Percentiles rank a stretch among this genome's conserved stretches.
Conservation (phyloP, 1,284 basidiomycete species). For the Cutaneotrichosporon spelunceum region DNA sequence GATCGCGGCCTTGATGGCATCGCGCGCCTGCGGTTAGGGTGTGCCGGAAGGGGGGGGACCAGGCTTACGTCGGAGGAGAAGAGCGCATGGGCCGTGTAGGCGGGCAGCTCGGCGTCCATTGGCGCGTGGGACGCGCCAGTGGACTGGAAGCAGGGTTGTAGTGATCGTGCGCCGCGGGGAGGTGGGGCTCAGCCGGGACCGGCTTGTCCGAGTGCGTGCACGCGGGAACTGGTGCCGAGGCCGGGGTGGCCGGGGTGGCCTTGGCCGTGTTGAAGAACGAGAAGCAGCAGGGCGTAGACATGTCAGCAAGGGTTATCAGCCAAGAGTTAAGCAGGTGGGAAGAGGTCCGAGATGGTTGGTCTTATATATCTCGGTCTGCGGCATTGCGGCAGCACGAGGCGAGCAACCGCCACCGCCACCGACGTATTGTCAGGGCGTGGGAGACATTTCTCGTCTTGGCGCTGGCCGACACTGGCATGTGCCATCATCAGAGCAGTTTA, state of each 20-base stretch:
- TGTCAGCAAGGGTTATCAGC: too few relatives aligned
- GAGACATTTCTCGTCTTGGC: too few relatives aligned
- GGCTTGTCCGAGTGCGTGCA: not conserved
- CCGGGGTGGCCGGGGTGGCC: not conserved
- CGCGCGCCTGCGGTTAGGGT: slow-evolving; percentile 14
- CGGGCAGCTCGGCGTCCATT: slow-evolving; percentile 3
- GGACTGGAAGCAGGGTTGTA: slow-evolving; percentile 7
- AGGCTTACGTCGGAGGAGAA: slow-evolving; percentile 1
- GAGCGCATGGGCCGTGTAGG: not conserved
- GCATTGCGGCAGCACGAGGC: too few relatives aligned
- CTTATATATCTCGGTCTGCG: slow-evolving; percentile 1
- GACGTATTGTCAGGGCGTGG: too few relatives aligned
- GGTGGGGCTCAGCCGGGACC: not conserved
- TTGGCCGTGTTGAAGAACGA: not conserved
- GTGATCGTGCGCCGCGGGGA: slow-evolving; percentile 6
- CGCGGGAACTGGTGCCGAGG: not conserved
- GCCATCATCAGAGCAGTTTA: too few relatives aligned
- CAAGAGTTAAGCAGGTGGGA: too few relatives aligned
- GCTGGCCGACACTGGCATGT: too few relatives aligned
- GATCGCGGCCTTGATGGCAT: slow-evolving; percentile 20
- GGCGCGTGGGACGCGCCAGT: not conserved
- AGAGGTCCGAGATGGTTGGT: not conserved
- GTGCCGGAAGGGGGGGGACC: too few relatives aligned
- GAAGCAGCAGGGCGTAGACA: slow-evolving; percentile 7
- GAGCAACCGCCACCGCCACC: too few relatives aligned